Base-by-base conservation (phyloP, 768 basidiomycete species). In the Panaeolus papilionaceus region DNA sequence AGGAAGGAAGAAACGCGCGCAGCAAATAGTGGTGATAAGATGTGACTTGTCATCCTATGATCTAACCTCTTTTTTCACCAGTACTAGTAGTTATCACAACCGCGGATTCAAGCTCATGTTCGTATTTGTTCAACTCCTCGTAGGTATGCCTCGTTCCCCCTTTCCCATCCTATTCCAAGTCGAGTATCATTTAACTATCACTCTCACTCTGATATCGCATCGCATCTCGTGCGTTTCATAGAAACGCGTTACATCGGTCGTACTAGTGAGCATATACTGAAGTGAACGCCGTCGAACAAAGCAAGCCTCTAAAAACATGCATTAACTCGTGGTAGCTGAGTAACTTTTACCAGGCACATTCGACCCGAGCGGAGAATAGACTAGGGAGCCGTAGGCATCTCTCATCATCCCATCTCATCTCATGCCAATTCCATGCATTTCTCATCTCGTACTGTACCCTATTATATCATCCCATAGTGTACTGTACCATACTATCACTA, bases 281-380 rank as follows among this genome's bases (percentile, higher is more conserved):
- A 28, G 10, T 14, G 54, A 58, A 58, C 54, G 54, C 54, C 54
- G 54, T 58, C 54, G 54, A 58, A 58, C 54, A 58, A 58, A 58
- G 54, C 26, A 58, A 58, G 54, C 7, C 54, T 58, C 28, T 33
- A 5, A 33, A 33, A 33, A 33, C 45, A 18, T 4, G 45, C 16
- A 20, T 9, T 16, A 18, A 16, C 45, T 47, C 45, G 20, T 8
- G 20, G 18, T 47, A 8, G 18, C 2, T 8, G 18, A 47, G 45
- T 47, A 18, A 33, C 28, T 16, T 11, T 7, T 28, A 28, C 16
- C 54, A 58, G 54, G 28, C 54, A 28, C 26, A 58, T 7, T 23
- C 49, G 49, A 45, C 44, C 44, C 44, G 44, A 45, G 44, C 44
- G 6, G 44, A n/a, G 40, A 5, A 42, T 11, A 42, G 16, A 11